A percentile compares a stretch with the other conserved stretches of the same genome.
Evolutionary conservation across 2,329 filamentous ascomycete species (phyloP).

Genomic region (Volutella citrinella): DNA sequence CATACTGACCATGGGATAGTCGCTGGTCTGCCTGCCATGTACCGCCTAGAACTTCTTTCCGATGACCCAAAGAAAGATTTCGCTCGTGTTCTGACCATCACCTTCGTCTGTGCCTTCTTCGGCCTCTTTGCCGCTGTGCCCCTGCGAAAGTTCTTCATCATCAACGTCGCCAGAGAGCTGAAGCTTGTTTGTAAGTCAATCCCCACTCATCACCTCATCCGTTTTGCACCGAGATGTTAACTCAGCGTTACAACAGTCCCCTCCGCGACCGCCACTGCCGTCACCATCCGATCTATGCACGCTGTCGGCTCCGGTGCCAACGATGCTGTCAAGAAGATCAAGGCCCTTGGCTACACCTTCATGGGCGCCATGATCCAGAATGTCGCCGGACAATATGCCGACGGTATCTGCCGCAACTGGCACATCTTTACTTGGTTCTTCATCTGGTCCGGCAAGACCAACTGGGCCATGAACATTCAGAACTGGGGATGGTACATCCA

Average conservation of each 20-base stretch:
- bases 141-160: conserved; percentile 66
- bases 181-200: conserved; percentile 58
- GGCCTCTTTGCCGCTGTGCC: conserved; percentile 62
- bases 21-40: conserved; percentile 58
- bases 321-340: conserved; percentile 55
- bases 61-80: conserved; percentile 53
- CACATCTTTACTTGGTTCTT: conserved; percentile 52
- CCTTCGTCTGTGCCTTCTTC: conserved; percentile 61
- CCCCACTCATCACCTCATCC: too few relatives aligned
- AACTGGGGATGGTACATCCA: conserved; percentile 62
- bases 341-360: conserved; percentile 51
- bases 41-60: conserved; percentile 50
- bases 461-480: conserved; percentile 49
- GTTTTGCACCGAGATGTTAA: too few relatives aligned
- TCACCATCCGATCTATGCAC: conserved; percentile 64
- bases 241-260: too few relatives aligned
- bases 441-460: conserved; percentile 52
- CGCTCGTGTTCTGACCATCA: conserved; percentile 56
- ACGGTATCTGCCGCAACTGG: conserved; percentile 60
- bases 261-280: conserved; percentile 56
- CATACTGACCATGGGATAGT: too few relatives aligned
- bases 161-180: conserved; percentile 60
- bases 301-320: conserved; percentile 47
- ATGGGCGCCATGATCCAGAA: conserved; percentile 47
- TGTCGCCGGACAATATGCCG: conserved; percentile 56